These are phyloP conservation scores for Camillea tinctor DNA, from an alignment of 2,329 filamentous ascomycete genomes.

Conservation along the genomic window DNA sequence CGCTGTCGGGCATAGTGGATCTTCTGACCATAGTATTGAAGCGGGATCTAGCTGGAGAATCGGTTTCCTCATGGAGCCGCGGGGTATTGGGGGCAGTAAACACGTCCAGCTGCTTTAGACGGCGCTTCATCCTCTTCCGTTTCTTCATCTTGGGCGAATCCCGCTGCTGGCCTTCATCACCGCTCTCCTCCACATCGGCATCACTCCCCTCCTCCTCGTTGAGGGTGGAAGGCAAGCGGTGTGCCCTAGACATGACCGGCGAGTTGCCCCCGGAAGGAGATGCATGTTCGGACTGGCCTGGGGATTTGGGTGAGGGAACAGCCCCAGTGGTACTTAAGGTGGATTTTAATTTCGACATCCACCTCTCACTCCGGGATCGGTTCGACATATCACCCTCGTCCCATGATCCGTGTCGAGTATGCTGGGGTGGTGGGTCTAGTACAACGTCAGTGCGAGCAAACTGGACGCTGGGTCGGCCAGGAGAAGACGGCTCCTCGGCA, in stretches of 20 bases:
- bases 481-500: slow-evolving; percentile 33
- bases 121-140: slow-evolving; percentile 61
- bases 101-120: slow-evolving; percentile 51
- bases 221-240: slow-evolving; percentile 53
- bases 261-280: slow-evolving; percentile 45
- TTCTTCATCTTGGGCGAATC: slow-evolving; percentile 54
- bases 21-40: slow-evolving; percentile 60
- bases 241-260: slow-evolving; percentile 44
- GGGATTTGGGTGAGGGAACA: slow-evolving; percentile 46
- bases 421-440: slow-evolving; percentile 47
- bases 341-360: slow-evolving; percentile 74
- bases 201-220: slow-evolving; percentile 63
- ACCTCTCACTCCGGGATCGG: slow-evolving; percentile 61
- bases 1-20: slow-evolving; percentile 62
- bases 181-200: slow-evolving; percentile 82
- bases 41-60: slow-evolving; percentile 42
- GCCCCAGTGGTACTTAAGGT: slow-evolving; percentile 61
- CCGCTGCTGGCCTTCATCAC: slow-evolving; percentile 64
- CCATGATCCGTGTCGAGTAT: slow-evolving; percentile 63
- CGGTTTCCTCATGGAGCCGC: slow-evolving; percentile 41
- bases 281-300: slow-evolving; percentile 35
- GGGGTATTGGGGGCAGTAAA: slow-evolving; percentile 68
- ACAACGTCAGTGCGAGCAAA: slow-evolving; percentile 61
- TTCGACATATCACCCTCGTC: slow-evolving; percentile 61
- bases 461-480: slow-evolving; percentile 68